Base-by-base conservation (phyloP, 768 basidiomycete species). In the Tylopilus plumbeoviolaceoides region DNA sequence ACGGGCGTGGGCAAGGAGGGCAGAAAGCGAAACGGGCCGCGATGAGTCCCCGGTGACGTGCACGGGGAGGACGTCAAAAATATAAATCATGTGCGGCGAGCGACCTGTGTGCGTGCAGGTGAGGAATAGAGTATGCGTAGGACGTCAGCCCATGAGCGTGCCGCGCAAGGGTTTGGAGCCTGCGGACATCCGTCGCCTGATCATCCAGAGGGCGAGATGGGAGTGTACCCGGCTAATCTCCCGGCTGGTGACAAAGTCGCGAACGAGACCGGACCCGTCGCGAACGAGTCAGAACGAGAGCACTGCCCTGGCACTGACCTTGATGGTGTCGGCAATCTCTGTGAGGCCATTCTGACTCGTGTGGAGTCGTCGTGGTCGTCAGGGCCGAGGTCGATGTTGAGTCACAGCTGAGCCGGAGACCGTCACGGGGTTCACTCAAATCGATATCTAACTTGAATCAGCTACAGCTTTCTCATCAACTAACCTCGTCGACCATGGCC, bases 231-330 rank as follows among this genome's bases (percentile, higher is more conserved):
- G 94, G 61, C 84, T 90, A 48, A 99, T 98, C 69, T 99, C 97
- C 2, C 95, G 97, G 60, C 89, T 93, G 11, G 97, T 99, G 20
- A 89, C 87, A 64, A 98, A 99, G 73, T 99, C 97, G 95, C 78
- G 60, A 94, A 82, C 0, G 94, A 83, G 46, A 98, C 75, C 1
- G 97, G 95, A 0, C 97, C 97, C 25, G 89, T 89, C 2, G 87
- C 81, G 2, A 23, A 23, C 23, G 23, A 23, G 23, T 23, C 23
- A 23, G 3, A 30, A 30, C 28, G 28, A 30, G 7, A 30, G 23
- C 23, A 23, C 23, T 2, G 23, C 23, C 23, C 23, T 23, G 23
- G 23, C 23, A 23, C 28, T 30, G 28, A 30, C 28, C 28, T 7
- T 30, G 28, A 10, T 7, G 28, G 28, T 30, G 28, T 30, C 28